These are phyloP conservation scores for Firmiana major DNA, from an alignment of 345 rosid species.

Conservation along the genomic window DNA sequence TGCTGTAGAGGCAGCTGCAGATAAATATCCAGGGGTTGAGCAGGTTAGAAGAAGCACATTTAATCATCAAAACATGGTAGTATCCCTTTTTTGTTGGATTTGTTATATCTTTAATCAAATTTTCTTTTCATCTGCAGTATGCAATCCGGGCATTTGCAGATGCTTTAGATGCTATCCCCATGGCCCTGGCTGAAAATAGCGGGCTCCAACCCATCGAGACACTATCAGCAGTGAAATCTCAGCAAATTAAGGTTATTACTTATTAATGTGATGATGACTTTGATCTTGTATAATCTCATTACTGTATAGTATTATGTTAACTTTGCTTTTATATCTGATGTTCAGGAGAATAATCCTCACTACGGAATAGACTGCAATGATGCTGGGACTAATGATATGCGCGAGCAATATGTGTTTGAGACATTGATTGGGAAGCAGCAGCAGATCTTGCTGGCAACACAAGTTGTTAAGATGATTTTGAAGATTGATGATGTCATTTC, in stretches of 20 bases:
- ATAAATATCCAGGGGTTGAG: conserved; percentile 87
- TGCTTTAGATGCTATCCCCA: conserved; percentile 79
- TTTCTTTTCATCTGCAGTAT: conserved; percentile 50
- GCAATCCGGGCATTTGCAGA: conserved; percentile 93
- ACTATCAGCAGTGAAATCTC: conserved; percentile 87
- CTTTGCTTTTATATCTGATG: background rate
- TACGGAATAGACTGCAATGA: conserved; percentile 94
- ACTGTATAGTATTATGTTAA: background rate
- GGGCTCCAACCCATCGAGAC: conserved; percentile 97
- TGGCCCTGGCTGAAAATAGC: conserved; percentile 98
- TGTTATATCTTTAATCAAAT: background rate
- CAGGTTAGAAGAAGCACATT: conserved; percentile 48
- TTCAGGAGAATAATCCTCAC: conserved; percentile 78
- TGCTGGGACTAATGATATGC: conserved; percentile 92
- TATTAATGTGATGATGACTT: background rate
- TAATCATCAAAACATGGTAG: background rate
- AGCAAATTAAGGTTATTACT: conserved; percentile 69
- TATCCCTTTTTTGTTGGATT: background rate
- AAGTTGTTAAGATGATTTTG: conserved; percentile 95
- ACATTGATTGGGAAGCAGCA: conserved; percentile 97
- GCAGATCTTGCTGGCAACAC: conserved; percentile 95
- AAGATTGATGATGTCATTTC: conserved; percentile 96
- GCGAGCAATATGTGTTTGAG: conserved; percentile 85
- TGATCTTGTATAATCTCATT: background rate
- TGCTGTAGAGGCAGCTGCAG: conserved; percentile 92